Base-by-base conservation (phyloP, 352 stramenopile genomes). In the Globisporangium radiosum region DNA sequence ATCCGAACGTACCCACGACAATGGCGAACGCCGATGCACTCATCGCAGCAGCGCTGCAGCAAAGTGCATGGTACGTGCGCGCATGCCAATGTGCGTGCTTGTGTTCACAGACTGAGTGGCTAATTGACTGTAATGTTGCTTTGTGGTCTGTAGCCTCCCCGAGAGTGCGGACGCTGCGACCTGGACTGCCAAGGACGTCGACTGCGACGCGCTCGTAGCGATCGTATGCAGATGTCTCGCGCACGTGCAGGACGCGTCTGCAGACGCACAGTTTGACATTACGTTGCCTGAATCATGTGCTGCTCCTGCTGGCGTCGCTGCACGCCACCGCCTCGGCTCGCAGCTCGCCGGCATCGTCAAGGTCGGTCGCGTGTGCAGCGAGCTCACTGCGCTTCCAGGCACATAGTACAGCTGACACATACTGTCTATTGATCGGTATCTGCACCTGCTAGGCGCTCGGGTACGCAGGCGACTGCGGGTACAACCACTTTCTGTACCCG, bases 401-500 rank as follows among this genome's bases (percentile, higher is more conserved):
- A 14, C 25, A 39, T 5, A 14, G 37, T 5, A 7, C 7, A 8
- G n/a, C 45, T 54, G 9, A 25, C 33, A n/a, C 9, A 5, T 3
- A 40, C n/a, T 54, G 49, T 47, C 5, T 56, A 3, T 38, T 36
- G 7, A 11, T 56, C n/a, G 37, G 4, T 45, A 53, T n/a, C 43
- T 58, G 57, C 2, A 1, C 42, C 40, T 48, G 39, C 1, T 50
- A 93, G 84, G 77, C 89, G 36, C 68, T 92, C 11, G 87, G 87
- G 5, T 96, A 90, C 62, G 72, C 70, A 17, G 82, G 84, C 14
- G 85, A 96, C 53, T 94, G 84, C 56, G 85, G 87, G 0, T 96
- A 96, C 68, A 94, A 94, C 58, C 76, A 94, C 64, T 90, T 96
- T 50, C 62, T 96, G 60, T 96, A 96, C 62, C 87, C 87, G 15